Base-by-base conservation (phyloP, 805 yeast species). In the Ogataea glucozyma region DNA sequence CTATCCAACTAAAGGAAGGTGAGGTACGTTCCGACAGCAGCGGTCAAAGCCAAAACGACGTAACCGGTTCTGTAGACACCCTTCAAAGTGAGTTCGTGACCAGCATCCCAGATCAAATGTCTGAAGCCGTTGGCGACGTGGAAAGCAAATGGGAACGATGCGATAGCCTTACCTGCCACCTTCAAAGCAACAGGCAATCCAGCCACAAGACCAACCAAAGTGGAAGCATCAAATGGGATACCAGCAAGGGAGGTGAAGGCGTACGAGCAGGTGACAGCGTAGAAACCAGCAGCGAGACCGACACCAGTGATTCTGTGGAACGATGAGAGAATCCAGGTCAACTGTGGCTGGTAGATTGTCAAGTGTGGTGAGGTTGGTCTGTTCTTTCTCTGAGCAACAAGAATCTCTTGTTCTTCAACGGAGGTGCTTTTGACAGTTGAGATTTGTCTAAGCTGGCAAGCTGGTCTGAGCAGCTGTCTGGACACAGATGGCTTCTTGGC, bases 31-130 rank as follows among this genome's bases (percentile, higher is more conserved):
- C 95, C 87, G 19, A 81, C 49, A 29, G 72, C 47, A 24, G 75
- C 79, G 18, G 81, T 70, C 55, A 79, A 70, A 21, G 83, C 97
- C 44, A 89, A 65, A 14, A 88, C 96, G 36, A 78, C 71, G 69
- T 88, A 87, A 51, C 97, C 98, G 26, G 97, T 89, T 70, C 84
- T 80, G 80, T 86, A 85, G 44, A 93, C 97, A 54, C 96, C 97
- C 61, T 84, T 79, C 55, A 87, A 60, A 48, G 89, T 77, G 62
- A 91, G 76, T 66, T 84, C 86, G 54, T 71, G 73, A 64, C 96
- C 96, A 41, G 81, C 65, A 66, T 93, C 99, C 99, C 99, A 93
- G 43, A 87, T 61, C 67, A 91, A 71, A 66, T 93, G 99, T 78
- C 99, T 88, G 51, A 91, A 47, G 57, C 98, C 97, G 65, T 90